Conservation (phyloP, 2,329 filamentous ascomycete genomes). For the Biscogniauxia marginata region DNA sequence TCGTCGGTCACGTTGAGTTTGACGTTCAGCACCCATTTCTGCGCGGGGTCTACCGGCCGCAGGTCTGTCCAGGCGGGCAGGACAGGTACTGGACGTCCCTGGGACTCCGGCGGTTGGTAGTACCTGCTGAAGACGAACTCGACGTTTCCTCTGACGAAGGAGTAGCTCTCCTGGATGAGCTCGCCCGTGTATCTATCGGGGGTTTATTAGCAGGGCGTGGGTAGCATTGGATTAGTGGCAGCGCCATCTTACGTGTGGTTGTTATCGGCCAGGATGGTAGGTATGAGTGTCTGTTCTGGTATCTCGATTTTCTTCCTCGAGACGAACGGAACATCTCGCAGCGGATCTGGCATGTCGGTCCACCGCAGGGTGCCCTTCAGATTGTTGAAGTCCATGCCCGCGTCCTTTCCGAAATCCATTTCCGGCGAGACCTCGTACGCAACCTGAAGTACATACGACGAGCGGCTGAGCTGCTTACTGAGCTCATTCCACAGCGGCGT, state of each 20-base stretch:
- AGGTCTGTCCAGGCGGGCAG: slow-evolving; percentile 49
- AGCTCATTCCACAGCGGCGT: slow-evolving; percentile 50
- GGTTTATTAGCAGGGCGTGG: not conserved
- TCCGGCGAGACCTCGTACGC: slow-evolving; percentile 53
- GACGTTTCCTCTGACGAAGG: slow-evolving; percentile 52
- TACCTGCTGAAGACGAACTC: slow-evolving; percentile 53
- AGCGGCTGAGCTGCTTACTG: slow-evolving; percentile 52
- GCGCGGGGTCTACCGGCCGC: slow-evolving; percentile 46
- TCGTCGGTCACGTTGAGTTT: slow-evolving; percentile 55
- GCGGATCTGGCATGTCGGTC: slow-evolving; percentile 61
- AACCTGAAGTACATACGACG: slow-evolving; percentile 57
- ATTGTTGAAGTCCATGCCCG: slow-evolving; percentile 40
- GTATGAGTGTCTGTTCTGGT: slow-evolving; percentile 49
- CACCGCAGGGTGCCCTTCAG: slow-evolving; percentile 52
- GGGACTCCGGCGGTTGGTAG: slow-evolving; percentile 38
- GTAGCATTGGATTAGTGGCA: not conserved
- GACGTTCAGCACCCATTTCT: slow-evolving; percentile 56
- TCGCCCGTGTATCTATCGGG: slow-evolving; percentile 50
- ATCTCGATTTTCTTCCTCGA: slow-evolving; percentile 58
- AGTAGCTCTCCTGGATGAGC: slow-evolving; percentile 51
- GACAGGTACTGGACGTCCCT: slow-evolving; percentile 24
- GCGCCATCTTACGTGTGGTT: slow-evolving; percentile 46
- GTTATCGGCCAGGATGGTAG: slow-evolving; percentile 50
- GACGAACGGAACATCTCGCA: slow-evolving; percentile 46
- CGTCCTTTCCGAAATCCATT: slow-evolving; percentile 42